A percentile compares a stretch with the other conserved stretches of the same genome.
Conservation (phyloP, 1,284 basidiomycete genomes). For the Cerrena zonata region DNA sequence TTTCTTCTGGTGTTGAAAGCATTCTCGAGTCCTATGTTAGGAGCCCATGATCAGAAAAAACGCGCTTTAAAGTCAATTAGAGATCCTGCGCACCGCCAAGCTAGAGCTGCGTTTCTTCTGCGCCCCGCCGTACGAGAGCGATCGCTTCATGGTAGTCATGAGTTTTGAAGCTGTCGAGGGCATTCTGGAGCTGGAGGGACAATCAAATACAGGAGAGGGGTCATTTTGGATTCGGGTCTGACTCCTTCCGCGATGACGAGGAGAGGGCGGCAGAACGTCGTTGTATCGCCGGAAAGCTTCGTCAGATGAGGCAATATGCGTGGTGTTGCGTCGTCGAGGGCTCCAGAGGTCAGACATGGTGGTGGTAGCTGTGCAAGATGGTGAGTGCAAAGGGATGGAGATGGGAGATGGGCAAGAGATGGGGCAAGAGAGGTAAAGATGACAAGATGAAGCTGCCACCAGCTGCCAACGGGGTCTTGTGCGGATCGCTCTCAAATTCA, state of each 20-base stretch:
- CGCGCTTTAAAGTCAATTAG: neutral
- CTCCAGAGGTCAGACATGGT: neutral
- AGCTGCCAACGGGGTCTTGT: neutral
- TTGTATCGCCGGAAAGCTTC: neutral
- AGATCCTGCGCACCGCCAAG: conserved; percentile 20
- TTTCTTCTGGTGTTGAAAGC: conserved; percentile 52
- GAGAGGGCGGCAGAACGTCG: neutral
- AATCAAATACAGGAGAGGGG: neutral
- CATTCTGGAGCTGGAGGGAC: conserved; percentile 13
- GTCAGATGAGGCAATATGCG: neutral
- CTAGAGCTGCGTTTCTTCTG: conserved; percentile 28
- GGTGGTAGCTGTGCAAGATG: neutral
- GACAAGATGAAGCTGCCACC: no score
- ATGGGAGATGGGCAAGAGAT: neutral
- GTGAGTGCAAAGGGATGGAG: neutral
- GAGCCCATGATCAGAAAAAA: conserved; percentile 4
- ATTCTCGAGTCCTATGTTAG: conserved; percentile 29
- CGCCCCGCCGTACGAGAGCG: conserved; percentile 31
- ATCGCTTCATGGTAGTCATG: conserved; percentile 39
- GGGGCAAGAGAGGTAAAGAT: neutral
- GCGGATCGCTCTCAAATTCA: no score
- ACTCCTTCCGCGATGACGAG: conserved; percentile 2
- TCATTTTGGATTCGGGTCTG: neutral
- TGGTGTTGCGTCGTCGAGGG: neutral
- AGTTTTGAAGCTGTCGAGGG: conserved; percentile 33